These are phyloP conservation scores for Cladosporium sp. DNA, from an alignment of 2,329 filamentous ascomycete genomes.

Conservation along the genomic window DNA sequence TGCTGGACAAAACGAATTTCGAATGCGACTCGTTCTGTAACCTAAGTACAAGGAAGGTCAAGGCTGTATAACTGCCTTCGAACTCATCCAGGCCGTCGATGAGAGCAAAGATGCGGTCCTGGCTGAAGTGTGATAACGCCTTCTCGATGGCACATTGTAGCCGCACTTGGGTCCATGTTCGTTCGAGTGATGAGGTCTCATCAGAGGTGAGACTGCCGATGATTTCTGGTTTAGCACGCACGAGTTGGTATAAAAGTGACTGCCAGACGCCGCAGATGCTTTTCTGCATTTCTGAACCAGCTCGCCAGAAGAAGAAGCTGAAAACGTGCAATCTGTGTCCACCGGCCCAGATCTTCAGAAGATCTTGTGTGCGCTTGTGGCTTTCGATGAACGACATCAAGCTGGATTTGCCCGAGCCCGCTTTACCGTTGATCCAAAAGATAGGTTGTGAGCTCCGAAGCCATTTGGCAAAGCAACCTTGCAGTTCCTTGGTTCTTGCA, in stretches of 20 bases:
- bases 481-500: not conserved
- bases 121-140: not conserved
- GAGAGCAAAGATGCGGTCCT: not conserved
- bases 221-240: not conserved
- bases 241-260: conserved; percentile 2
- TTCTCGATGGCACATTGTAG: not conserved
- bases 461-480: not conserved
- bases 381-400: conserved; percentile 7
- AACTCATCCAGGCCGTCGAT: conserved; percentile 8
- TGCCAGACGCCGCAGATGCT: not conserved
- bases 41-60: not conserved
- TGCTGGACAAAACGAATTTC: conserved; percentile 6
- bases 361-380: not conserved
- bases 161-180: not conserved
- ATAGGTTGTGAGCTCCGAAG: not conserved
- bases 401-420: conserved; percentile 13
- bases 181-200: not conserved
- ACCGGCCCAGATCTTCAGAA: not conserved
- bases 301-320: conserved; percentile 13
- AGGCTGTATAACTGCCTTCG: not conserved
- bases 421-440: conserved; percentile 15
- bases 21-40: not conserved
- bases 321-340: not conserved
- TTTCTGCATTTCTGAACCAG: not conserved
- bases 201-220: not conserved